Conservation (phyloP, 2,329 filamentous ascomycete genomes). For the Arachnomyces sp. region DNA sequence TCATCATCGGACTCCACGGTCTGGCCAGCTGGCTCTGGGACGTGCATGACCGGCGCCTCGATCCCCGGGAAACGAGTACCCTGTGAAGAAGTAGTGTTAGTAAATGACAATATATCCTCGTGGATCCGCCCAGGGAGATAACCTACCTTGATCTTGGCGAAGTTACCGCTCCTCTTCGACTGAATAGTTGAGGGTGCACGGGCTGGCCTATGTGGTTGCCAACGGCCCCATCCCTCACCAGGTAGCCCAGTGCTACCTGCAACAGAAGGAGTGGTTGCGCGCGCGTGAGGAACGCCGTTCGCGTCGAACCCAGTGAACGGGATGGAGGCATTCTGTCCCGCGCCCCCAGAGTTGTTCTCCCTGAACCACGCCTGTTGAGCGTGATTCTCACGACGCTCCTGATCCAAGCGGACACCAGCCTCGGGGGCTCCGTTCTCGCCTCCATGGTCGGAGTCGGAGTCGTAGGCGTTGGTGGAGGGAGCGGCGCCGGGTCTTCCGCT, state of each 20-base stretch:
- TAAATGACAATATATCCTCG: not conserved
- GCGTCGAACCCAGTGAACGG: slow-evolving; percentile 16
- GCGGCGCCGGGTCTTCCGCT: too few species aligned
- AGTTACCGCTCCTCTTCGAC: slow-evolving; percentile 12
- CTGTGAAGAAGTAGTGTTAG: slow-evolving; percentile 12
- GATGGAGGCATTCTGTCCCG: slow-evolving; percentile 4
- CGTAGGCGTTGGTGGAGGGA: too few species aligned
- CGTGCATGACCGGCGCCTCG: slow-evolving; percentile 13
- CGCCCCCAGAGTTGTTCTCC: slow-evolving; percentile 2
- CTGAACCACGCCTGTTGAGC: not conserved
- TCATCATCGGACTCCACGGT: slow-evolving; percentile 18
- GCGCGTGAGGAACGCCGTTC: slow-evolving; percentile 14
- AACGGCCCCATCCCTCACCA: not conserved
- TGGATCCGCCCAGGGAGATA: not conserved
- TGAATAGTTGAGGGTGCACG: not conserved
- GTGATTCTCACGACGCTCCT: slow-evolving; percentile 1
- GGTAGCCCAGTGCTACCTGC: not conserved
- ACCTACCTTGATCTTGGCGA: slow-evolving; percentile 20
- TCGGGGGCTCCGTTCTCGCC: too few species aligned
- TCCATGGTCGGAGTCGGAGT: too few species aligned
- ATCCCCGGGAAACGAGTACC: slow-evolving; percentile 14
- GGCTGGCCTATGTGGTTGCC: slow-evolving; percentile 1
- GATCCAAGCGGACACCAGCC: slow-evolving; percentile 12
- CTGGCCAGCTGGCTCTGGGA: slow-evolving; percentile 12
- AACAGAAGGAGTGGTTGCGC: slow-evolving; percentile 8